Conservation (phyloP, 2,329 filamentous ascomycete species). For the Fusarium oxysporum region DNA sequence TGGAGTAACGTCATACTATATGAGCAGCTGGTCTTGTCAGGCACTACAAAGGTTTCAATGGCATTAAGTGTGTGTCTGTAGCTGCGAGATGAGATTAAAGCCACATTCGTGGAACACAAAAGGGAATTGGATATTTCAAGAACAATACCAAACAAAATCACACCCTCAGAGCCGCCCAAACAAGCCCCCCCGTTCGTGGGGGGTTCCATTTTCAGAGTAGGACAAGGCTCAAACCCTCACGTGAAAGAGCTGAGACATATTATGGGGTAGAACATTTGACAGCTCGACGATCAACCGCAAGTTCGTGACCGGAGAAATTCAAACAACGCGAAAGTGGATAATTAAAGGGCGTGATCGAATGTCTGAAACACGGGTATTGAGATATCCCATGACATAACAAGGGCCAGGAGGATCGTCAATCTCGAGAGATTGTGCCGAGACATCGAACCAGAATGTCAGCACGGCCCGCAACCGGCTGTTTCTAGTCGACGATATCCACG, state of each 20-base stretch:
- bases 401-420: not conserved
- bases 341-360: not conserved
- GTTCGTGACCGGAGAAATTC: not conserved
- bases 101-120: not conserved
- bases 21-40: not conserved
- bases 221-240: not conserved
- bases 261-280: not conserved
- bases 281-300: not conserved
- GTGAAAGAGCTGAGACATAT: not conserved
- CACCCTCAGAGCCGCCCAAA: not conserved
- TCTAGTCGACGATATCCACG: not conserved
- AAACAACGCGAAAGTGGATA: not conserved
- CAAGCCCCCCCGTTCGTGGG: not conserved
- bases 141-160: not conserved
- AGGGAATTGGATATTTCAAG: not conserved
- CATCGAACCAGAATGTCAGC: not conserved
- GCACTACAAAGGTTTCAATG: not conserved
- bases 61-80: too few species aligned
- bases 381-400: not conserved
- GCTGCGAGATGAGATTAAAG: not conserved
- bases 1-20: not conserved
- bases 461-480: not conserved
- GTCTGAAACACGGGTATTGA: not conserved
- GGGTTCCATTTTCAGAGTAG: conserved; percentile 8
- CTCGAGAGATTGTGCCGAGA: not conserved